Percentiles rank a stretch among this genome's conserved stretches.
phyloP scores from a whole-genome alignment of 306 rosid genomes.

The Gastrolobium villosum region DNA sequence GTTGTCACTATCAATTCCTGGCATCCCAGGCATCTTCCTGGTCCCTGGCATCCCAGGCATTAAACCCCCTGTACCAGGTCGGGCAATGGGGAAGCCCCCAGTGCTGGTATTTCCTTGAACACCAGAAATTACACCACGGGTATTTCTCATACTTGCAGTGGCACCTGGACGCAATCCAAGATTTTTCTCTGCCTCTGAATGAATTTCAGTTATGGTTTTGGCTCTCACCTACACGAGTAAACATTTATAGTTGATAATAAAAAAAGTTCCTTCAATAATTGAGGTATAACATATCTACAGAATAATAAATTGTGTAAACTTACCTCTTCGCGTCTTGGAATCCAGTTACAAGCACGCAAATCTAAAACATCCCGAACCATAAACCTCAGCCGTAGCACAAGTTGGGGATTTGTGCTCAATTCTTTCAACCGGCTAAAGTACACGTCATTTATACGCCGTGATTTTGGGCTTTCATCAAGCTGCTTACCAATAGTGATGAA shows the following conservation, averaged over 20 bases:
- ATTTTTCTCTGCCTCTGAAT: slow-evolving; percentile 93
- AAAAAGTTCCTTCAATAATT: neutral
- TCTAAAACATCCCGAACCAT: slow-evolving; percentile 91
- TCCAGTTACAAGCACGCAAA: slow-evolving; percentile 86
- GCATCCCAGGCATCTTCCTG: slow-evolving; percentile 96
- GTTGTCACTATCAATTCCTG: slow-evolving; percentile 88
- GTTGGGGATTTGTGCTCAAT: slow-evolving; percentile 71
- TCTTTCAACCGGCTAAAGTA: slow-evolving; percentile 86
- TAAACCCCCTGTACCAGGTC: slow-evolving; percentile 93
- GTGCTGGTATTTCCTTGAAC: slow-evolving; percentile 70
- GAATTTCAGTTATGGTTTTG: slow-evolving; percentile 94
- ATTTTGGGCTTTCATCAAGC: slow-evolving; percentile 83
- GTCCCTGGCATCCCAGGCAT: slow-evolving; percentile 99
- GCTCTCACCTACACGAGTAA: slow-evolving; percentile 75
- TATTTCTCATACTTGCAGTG: slow-evolving; percentile 81
- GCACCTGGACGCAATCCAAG: slow-evolving; percentile 99
- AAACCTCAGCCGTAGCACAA: slow-evolving; percentile 87
- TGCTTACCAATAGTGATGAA: slow-evolving; percentile 96
- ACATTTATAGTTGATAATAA: slow-evolving; percentile 27
- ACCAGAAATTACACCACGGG: slow-evolving; percentile 66
- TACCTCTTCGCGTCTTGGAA: slow-evolving; percentile 99
- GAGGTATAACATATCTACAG: slow-evolving; percentile 8
- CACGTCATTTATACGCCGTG: slow-evolving; percentile 81
- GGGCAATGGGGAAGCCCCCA: slow-evolving; percentile 72
- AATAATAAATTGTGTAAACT: neutral